phyloP scores from a whole-genome alignment of 257 asterid species.

The Plantago elongata region DNA sequence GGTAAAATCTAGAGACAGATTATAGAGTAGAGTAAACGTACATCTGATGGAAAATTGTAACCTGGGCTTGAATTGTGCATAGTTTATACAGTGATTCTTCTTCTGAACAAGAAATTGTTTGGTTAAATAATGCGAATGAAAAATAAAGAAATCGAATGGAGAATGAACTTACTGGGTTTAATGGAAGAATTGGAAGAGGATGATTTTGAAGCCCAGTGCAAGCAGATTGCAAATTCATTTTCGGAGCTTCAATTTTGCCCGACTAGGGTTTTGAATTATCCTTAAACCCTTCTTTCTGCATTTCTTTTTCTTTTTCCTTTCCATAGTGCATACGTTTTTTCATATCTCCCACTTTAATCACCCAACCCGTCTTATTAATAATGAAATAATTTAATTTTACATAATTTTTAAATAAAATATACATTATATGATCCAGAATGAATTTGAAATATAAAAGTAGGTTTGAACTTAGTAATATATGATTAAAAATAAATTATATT shows the following conservation, averaged over 20 bases:
- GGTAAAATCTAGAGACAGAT: not conserved
- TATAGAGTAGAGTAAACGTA: conserved; percentile 14
- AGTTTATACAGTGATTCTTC: conserved; percentile 21
- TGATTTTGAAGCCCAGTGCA: conserved; percentile 35
- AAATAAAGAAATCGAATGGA: conserved; percentile 5
- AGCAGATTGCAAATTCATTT: conserved; percentile 49
- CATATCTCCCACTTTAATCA: no score
- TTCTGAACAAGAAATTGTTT: conserved; percentile 28
- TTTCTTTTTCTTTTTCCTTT: not conserved
- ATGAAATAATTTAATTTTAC: no score
- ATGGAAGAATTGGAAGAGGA: conserved; percentile 33
- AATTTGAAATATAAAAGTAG: no score
- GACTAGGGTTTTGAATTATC: conserved; percentile 24
- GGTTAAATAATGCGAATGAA: not conserved
- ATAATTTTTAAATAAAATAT: no score
- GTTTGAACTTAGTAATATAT: no score
- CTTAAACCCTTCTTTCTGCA: conserved; percentile 26
- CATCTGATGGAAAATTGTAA: conserved; percentile 39
- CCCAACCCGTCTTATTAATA: no score
- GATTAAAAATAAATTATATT: no score
- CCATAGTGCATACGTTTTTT: no score
- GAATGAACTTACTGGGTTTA: conserved; percentile 35
- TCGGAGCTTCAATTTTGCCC: conserved; percentile 5
- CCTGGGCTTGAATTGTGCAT: conserved; percentile 25
- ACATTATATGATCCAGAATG: no score